Evolutionary conservation across 345 rosid genomes (phyloP).

Genomic region (Melaleuca alternifolia): DNA sequence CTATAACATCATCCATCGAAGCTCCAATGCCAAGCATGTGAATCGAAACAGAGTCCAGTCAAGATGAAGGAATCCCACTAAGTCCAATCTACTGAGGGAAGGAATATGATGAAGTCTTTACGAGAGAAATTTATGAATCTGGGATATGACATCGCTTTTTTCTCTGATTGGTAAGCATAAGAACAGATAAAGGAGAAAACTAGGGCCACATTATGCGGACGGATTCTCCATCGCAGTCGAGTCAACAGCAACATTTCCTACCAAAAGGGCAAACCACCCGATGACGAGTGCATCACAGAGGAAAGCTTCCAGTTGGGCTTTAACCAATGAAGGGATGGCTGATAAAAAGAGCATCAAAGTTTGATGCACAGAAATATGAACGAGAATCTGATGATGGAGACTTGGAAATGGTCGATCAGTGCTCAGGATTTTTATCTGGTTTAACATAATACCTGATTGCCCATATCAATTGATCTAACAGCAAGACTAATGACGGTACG

Average conservation of each 20-base stretch:
- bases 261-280: background rate
- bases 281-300: background rate
- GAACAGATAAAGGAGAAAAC: background rate
- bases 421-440: background rate
- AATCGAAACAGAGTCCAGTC: background rate
- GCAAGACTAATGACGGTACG: background rate
- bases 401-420: background rate
- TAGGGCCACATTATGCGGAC: background rate
- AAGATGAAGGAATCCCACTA: too few species aligned
- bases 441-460: background rate
- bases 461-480: background rate
- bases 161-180: background rate
- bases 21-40: background rate
- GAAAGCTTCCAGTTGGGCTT: background rate
- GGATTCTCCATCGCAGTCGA: background rate
- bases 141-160: background rate
- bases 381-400: background rate
- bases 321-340: background rate
- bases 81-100: background rate
- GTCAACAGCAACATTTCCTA: background rate
- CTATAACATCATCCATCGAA: background rate
- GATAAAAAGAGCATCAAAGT: background rate
- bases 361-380: background rate
- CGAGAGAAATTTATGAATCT: background rate
- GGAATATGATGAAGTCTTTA: background rate